These are phyloP conservation scores for Neofusicoccum kwambonambiense DNA, from an alignment of 2,329 filamentous ascomycete genomes.

Conservation along the genomic window DNA sequence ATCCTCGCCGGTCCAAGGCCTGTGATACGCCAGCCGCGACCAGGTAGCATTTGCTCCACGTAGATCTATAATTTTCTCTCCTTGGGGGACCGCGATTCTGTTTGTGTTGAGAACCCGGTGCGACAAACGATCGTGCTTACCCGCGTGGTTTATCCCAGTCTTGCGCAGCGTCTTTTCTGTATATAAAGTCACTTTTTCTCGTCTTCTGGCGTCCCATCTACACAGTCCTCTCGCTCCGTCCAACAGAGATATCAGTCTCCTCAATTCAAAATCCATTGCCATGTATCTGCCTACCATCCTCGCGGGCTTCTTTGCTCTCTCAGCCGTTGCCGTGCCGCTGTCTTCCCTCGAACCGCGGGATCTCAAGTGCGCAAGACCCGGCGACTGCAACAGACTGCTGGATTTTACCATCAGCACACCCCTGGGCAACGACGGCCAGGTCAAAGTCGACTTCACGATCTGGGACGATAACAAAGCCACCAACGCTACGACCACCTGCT, in stretches of 20 bases:
- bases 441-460: not conserved
- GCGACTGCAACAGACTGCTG: not conserved
- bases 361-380: not conserved
- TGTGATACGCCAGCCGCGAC: slow-evolving; percentile 3
- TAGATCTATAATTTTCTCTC: slow-evolving; percentile 1
- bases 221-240: not conserved
- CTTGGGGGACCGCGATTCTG: not conserved
- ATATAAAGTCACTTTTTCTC: not conserved
- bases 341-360: not conserved
- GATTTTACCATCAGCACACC: not conserved
- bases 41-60: slow-evolving; percentile 5
- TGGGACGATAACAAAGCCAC: not conserved
- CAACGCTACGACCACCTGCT: not conserved
- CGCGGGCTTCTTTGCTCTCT: slow-evolving; percentile 6
- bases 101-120: not conserved
- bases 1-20: not conserved
- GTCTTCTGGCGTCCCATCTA: not conserved
- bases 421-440: not conserved
- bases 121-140: not conserved
- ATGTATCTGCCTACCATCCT: not conserved
- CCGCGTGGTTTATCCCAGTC: not conserved
- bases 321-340: not conserved
- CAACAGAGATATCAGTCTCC: not conserved
- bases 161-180: not conserved
- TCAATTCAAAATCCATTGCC: not conserved